Evolutionary conservation across 2,329 filamentous ascomycete species (phyloP), one percentile per base, ranked within the genome.

Genomic region (Neonectria faginata): DNA sequence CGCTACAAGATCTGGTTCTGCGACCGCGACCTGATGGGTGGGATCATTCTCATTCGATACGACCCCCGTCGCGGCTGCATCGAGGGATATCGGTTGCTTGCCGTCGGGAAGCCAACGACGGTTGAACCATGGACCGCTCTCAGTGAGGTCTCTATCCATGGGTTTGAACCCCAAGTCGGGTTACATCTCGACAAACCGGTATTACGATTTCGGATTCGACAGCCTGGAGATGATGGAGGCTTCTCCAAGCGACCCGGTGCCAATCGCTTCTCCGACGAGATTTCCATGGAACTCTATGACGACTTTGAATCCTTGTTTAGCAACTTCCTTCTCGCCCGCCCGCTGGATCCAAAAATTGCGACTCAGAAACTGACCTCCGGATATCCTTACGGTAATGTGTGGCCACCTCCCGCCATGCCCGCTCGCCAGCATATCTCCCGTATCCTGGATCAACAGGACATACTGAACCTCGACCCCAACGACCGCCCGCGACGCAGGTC

Each of bases 1-100:
- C 88, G 87, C 56, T 84, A 92, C 75, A 94, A 92, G 78, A 83
- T 97, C 67, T 97, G 94, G 94, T 95, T 97, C 74, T 87, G 89
- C 64, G 93, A 97, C 77, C 85, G 83, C 2, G 86, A 89, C 31
- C 84, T 93, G 52, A 90, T 86, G 2, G 94, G 94, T 0, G 91
- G 91, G 75, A 78, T 97, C 45, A 84, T 97, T 27, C 74, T 97
- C 42, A 85, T 86, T n/a, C 89, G 92, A 12, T 97, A 94, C 74
- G 89, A 97, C 75, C 86, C 89, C 50, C 80, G 86, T 4, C 84
- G 88, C 47, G 91, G 90, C 16, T 90, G 89, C 70, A 97, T 97
- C 60, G 92, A 96, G 79, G 93, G 88, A 3, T 93, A 94, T 75
- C 87, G 90, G 16, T 81, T 97, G 16, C 81, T 94, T 4, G 92